phyloP scores from a whole-genome alignment of 73 alveolate genomes.

The Stentor roeselii region DNA sequence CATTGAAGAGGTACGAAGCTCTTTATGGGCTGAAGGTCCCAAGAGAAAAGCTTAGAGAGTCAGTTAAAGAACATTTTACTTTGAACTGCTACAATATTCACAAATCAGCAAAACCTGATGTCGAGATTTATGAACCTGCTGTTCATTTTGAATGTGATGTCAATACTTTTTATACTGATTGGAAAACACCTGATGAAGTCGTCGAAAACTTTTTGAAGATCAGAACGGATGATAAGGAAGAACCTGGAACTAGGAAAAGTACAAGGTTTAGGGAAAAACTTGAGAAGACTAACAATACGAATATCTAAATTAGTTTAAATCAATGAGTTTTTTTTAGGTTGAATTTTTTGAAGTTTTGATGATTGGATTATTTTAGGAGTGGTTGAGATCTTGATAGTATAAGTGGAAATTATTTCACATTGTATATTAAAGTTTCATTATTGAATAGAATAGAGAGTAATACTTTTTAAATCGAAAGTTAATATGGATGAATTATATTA shows the following conservation, averaged over 20 bases:
- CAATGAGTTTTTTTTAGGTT: too few relatives aligned
- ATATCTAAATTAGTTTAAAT: too few relatives aligned
- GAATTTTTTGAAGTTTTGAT: too few relatives aligned
- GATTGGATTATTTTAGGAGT: too few relatives aligned
- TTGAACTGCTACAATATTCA: conserved; percentile 12
- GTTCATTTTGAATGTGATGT: not conserved
- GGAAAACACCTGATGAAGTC: conserved; percentile 3
- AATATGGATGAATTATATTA: too few relatives aligned
- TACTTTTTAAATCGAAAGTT: not conserved
- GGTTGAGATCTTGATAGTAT: too few relatives aligned
- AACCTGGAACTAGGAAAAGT: conserved; percentile 26
- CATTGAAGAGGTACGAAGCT: conserved; percentile 16
- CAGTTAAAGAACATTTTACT: conserved; percentile 17
- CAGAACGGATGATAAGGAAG: conserved; percentile 25
- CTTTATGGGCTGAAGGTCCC: not conserved
- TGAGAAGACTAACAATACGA: not conserved
- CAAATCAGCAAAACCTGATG: conserved; percentile 16
- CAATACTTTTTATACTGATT: conserved; percentile 1
- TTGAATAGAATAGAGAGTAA: not conserved
- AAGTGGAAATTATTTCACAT: not conserved
- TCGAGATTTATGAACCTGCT: not conserved
- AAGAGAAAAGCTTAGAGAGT: not conserved
- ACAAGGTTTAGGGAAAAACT: conserved; percentile 24
- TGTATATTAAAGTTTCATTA: not conserved
- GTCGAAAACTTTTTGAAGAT: conserved; percentile 5